Evolutionary conservation across 2,329 filamentous ascomycete genomes (phyloP).

Genomic region (Botryotinia narcissicola): DNA sequence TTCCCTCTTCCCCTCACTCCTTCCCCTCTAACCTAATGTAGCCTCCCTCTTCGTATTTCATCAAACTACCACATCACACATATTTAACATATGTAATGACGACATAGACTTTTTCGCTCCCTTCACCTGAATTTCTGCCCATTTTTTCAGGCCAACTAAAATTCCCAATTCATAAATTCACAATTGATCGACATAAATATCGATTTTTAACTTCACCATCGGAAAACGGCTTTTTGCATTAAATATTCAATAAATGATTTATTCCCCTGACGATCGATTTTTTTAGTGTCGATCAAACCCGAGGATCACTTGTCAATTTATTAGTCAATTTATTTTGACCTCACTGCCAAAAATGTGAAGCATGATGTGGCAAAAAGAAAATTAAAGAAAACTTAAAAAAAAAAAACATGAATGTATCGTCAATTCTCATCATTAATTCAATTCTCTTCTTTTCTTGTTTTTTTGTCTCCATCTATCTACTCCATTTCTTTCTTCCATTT

Average conservation of each 20-base stretch:
- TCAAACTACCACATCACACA: not conserved
- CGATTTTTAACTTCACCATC: not conserved
- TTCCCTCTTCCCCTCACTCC: too few species aligned
- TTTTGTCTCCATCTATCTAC: conserved; percentile 1
- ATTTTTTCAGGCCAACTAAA: too few species aligned
- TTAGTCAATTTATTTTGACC: not conserved
- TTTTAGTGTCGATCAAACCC: not conserved
- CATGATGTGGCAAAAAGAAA: too few species aligned
- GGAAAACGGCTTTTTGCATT: not conserved
- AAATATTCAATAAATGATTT: not conserved
- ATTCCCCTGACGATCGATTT: not conserved
- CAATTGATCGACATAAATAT: not conserved
- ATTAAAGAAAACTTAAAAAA: not conserved
- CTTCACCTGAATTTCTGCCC: too few species aligned
- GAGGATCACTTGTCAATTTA: not conserved
- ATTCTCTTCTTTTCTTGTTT: not conserved
- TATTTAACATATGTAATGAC: not conserved
- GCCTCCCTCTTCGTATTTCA: not conserved
- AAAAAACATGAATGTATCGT: not conserved
- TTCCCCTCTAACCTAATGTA: not conserved
- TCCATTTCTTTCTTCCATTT: not conserved
- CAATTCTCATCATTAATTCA: not conserved
- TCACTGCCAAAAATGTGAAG: not conserved
- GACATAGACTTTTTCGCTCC: not conserved
- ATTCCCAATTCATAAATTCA: not conserved